Percentiles rank a stretch among this genome's conserved stretches.
Evolutionary conservation across 768 basidiomycete genomes (phyloP).

Genomic region (Lyophyllum semitale): DNA sequence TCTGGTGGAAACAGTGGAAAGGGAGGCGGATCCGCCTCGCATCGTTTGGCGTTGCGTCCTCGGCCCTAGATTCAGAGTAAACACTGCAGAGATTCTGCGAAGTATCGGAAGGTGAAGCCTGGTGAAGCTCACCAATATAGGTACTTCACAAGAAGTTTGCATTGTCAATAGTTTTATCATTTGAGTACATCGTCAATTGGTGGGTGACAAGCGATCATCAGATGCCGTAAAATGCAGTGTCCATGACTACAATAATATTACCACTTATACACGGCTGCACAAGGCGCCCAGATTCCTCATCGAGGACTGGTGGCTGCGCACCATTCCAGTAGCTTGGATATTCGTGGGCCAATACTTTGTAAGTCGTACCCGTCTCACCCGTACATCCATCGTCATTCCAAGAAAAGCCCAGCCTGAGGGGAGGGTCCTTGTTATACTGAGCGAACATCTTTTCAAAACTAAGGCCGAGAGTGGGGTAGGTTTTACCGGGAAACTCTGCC

Average conservation of each 20-base stretch:
- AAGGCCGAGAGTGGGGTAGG: background rate
- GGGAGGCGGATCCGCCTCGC: too few species aligned
- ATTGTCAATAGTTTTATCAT: too few species aligned
- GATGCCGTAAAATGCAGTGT: background rate
- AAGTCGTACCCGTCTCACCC: background rate
- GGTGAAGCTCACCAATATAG: too few species aligned
- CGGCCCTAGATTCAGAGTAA: too few species aligned
- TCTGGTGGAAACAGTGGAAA: too few species aligned
- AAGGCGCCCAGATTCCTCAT: slow-evolving; percentile 6
- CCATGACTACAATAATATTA: slow-evolving; percentile 8
- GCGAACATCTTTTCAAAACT: background rate
- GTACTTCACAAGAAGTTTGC: too few species aligned
- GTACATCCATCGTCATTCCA: background rate
- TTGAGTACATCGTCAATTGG: too few species aligned
- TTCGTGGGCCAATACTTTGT: background rate
- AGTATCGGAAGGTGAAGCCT: too few species aligned
- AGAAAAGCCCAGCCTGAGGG: background rate
- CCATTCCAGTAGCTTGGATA: slow-evolving; percentile 9
- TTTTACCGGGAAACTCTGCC: background rate
- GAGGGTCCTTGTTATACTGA: background rate
- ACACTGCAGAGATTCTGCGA: too few species aligned
- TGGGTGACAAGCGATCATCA: too few species aligned
- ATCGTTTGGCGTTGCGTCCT: too few species aligned
- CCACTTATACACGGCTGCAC: slow-evolving; percentile 2
- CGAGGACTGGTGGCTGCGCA: slow-evolving; percentile 8